These are phyloP conservation scores for Spathaspora sp. DNA, from an alignment of 805 yeast species.

Conservation along the genomic window DNA sequence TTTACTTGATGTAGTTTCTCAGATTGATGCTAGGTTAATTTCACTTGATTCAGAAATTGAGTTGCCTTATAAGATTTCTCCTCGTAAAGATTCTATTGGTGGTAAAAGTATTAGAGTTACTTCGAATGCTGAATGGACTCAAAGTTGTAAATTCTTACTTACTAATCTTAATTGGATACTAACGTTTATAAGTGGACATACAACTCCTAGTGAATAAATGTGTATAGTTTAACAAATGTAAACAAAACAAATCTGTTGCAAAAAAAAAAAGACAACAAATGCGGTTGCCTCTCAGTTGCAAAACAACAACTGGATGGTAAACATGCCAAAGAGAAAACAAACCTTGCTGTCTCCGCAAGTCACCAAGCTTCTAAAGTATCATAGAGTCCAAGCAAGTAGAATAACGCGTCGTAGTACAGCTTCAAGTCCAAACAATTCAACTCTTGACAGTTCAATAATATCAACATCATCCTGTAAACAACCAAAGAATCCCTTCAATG, in stretches of 20 bases:
- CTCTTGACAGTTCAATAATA: not conserved
- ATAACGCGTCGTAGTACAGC: not conserved
- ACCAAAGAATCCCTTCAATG: not conserved
- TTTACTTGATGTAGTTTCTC: slow-evolving; percentile 56
- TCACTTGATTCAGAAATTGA: slow-evolving; percentile 53
- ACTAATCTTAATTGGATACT: slow-evolving; percentile 81
- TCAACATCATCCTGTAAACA: not conserved
- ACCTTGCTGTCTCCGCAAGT: not conserved
- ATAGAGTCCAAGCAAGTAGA: not conserved
- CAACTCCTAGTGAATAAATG: slow-evolving; percentile 6
- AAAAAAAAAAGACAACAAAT: not conserved
- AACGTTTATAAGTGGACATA: slow-evolving; percentile 57
- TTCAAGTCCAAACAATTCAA: not conserved
- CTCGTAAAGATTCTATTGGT: slow-evolving; percentile 62
- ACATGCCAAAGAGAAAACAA: not conserved
- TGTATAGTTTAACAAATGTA: not conserved
- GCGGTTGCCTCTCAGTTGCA: no score
- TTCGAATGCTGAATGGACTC: slow-evolving; percentile 81
- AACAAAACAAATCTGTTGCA: not conserved
- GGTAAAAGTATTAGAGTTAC: slow-evolving; percentile 71
- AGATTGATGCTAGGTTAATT: slow-evolving; percentile 44
- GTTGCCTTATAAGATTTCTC: slow-evolving; percentile 67
- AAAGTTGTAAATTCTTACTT: slow-evolving; percentile 77
- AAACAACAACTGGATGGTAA: no score
- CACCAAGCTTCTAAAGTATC: not conserved